Evolutionary conservation across 2,329 filamentous ascomycete species (phyloP).

Genomic region (Elsinoe fawcettii): DNA sequence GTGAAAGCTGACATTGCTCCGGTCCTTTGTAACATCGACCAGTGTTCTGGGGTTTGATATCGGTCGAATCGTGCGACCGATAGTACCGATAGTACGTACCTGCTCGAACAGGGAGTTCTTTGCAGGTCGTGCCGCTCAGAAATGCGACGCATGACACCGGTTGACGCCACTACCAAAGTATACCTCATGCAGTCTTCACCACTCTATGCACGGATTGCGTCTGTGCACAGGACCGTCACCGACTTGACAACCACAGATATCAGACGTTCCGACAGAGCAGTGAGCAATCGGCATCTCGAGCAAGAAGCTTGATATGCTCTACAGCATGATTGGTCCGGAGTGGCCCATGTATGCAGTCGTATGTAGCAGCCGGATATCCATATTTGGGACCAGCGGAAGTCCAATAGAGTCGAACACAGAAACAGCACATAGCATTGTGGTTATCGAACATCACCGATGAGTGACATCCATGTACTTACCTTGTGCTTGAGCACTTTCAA

Average conservation of each 20-base stretch:
- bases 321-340: neutral
- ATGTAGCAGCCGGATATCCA: neutral
- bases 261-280: neutral
- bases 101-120: neutral
- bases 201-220: neutral
- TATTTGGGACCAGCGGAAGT: neutral
- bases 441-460: constrained; percentile 5
- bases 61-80: neutral
- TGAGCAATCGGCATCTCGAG: neutral
- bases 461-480: constrained; percentile 5
- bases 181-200: neutral
- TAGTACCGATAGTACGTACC: too few relatives aligned
- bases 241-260: neutral
- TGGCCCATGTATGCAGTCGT: neutral
- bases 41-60: too few relatives aligned
- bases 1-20: neutral
- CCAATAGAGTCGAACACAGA: neutral
- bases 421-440: neutral
- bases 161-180: neutral
- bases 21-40: too few relatives aligned
- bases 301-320: neutral
- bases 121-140: neutral
- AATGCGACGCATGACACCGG: neutral
- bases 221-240: neutral
- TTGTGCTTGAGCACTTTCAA: constrained; percentile 1